Evolutionary conservation across 495 filamentous ascomycete species (phyloP).

Genomic region (Tetracladium setigerum): DNA sequence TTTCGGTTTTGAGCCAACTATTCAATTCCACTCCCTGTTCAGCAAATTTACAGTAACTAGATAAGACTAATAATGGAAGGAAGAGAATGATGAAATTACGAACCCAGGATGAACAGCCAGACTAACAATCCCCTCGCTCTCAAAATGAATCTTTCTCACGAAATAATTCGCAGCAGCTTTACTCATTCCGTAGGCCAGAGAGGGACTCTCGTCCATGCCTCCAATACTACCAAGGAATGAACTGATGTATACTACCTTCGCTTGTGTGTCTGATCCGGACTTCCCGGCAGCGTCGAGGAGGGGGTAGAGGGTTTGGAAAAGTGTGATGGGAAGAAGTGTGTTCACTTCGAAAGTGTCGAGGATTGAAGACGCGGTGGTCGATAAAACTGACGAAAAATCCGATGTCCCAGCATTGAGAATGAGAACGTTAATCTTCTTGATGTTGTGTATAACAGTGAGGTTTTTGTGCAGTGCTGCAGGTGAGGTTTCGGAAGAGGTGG

Average conservation of each 20-base stretch:
- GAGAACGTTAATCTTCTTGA: constrained; percentile 13
- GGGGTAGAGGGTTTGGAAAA: constrained; percentile 25
- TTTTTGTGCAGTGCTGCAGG: not conserved
- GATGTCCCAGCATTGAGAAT: constrained; percentile 15
- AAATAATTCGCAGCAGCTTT: constrained; percentile 37
- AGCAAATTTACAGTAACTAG: not conserved
- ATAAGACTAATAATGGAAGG: constrained; percentile 6
- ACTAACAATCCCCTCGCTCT: constrained; percentile 25
- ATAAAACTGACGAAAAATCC: not conserved
- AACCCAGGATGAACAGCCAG: constrained; percentile 36
- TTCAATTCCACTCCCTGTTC: not conserved
- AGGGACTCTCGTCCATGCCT: constrained; percentile 18
- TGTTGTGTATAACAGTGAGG: not conserved
- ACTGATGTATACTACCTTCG: constrained; percentile 28
- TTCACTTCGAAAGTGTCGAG: constrained; percentile 25
- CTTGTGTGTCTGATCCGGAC: not conserved
- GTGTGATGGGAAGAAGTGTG: constrained; percentile 19
- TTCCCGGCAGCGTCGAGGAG: constrained; percentile 13
- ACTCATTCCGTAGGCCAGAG: constrained; percentile 30
- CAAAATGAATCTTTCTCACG: constrained; percentile 31
- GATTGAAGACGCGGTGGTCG: constrained; percentile 8
- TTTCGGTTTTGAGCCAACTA: constrained; percentile 34
- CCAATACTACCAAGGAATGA: constrained; percentile 28
- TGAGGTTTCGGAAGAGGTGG: not conserved
- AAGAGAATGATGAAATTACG: constrained; percentile 3